Evolutionary conservation across 306 rosid species (phyloP), one percentile per base, ranked within the genome.

Genomic region (Cucurbita maxima): DNA sequence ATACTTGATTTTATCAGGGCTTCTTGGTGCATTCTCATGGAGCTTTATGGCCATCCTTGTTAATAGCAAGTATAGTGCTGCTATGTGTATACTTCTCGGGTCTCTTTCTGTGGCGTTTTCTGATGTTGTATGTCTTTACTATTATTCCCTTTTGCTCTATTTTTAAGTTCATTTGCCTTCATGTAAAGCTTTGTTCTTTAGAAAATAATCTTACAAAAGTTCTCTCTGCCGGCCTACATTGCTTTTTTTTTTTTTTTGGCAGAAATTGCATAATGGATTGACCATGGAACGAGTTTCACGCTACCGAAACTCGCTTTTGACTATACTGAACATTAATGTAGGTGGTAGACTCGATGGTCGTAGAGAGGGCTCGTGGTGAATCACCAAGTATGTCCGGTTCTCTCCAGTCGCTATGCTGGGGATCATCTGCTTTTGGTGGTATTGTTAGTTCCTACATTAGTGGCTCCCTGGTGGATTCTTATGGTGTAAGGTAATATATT

Each of bases 331-430:
- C 80, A 47, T 61, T 79, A 75, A 74, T 88, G 78, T 79, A 94
- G 99, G 99, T 94, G 81, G 98, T 94, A 82, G 98, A 94, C 82
- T 94, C 98, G 76, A 91, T 94, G 98, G 98, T 90, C 56, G 98
- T 94, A 58, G 97, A 94, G 88, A 89, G 98, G 80, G 95, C 98
- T 72, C 97, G 97, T 63, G 98, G 98, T 51, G 98, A 94, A 82
- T 90, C 98, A 76, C 95, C 87, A 84, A 90, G 96, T 81, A 84
- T 84, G 75, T 89, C 96, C 4, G 98, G 97, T 38, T 94, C 98
- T 76, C 95, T 90, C 75, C 98, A 94, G 72, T 94, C 98, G 37
- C 88, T 90, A 77, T 94, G 98, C 72, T 94, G 97, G 98, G 98
- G 98, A 72, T 94, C 99, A 74, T 89, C 97, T 3, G 93, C 99